Conservation (phyloP, 768 basidiomycete species). For the Collybiopsis confluens region DNA sequence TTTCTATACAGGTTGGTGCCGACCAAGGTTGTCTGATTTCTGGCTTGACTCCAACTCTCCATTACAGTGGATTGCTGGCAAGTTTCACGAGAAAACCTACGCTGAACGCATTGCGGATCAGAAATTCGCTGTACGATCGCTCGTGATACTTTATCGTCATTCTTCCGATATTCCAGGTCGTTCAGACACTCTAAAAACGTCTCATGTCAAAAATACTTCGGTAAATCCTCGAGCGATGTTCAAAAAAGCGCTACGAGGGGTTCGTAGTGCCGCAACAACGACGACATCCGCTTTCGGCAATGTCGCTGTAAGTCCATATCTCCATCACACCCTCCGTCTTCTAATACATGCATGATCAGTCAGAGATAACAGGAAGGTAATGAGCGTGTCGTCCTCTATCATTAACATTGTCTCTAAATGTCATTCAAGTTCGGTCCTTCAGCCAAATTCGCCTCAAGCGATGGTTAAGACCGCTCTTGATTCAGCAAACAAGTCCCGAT, state of each 20-base stretch:
- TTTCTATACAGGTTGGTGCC: too few relatives aligned
- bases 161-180: constrained; percentile 72
- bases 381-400: not conserved
- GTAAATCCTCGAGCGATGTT: constrained; percentile 60
- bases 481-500: constrained; percentile 74
- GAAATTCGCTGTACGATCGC: constrained; percentile 67
- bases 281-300: constrained; percentile 71
- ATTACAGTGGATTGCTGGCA: constrained; percentile 81
- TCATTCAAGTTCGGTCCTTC: constrained; percentile 59
- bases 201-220: constrained; percentile 27
- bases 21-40: too few relatives aligned
- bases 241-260: constrained; percentile 67
- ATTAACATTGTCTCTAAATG: not conserved
- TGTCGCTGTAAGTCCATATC: constrained; percentile 37
- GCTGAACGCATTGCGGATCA: constrained; percentile 78
- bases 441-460: constrained; percentile 82
- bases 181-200: constrained; percentile 52
- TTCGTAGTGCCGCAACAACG: constrained; percentile 69
- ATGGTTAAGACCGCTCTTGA: constrained; percentile 76
- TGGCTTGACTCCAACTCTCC: too few relatives aligned
- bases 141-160: constrained; percentile 75
- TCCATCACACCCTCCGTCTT: too few relatives aligned
- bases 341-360: constrained; percentile 3
- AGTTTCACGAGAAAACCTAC: constrained; percentile 79
- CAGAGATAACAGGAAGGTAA: constrained; percentile 41